Evolutionary conservation across 306 rosid genomes (phyloP), one percentile per base, ranked within the genome.

Genomic region (Myrica gale): DNA sequence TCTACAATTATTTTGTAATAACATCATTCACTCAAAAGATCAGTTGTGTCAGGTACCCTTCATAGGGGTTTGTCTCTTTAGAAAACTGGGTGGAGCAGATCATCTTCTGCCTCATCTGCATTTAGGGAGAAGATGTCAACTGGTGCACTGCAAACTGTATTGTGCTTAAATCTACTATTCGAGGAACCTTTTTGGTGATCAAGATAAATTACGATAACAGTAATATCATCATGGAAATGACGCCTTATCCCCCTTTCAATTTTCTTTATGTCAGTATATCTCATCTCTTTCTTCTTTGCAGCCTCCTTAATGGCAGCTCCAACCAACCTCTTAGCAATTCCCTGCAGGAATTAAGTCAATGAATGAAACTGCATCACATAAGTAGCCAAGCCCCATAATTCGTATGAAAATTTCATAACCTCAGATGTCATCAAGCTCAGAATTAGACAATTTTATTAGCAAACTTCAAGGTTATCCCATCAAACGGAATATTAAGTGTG

Each of bases 261-360:
- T 82, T 90, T 95, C 90, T 85, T 95, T 73, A 95, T 75, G 84
- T 95, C 99, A 60, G 74, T 76, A 43, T 95, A 95, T 84, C 96
- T 90, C 96, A 95, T 90, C 78, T 95, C 97, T 70, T 96, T 86
- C 81, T 95, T 95, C 83, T 82, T 92, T 15, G 99, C 99, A 46
- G 99, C 97, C 82, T 85, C 92, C 13, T 83, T 80, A 69, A 92
- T 87, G 69, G 97, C 99, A 53, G 97, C 89, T 74, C 91, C 88
- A 51, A 90, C 97, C 75, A 95, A 80, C 86, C 96, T 92, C 89
- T 84, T 95, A 45, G 97, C 99, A 73, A 95, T 90, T 68, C 99
- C 99, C 99, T 95, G 90, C 79, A 84, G 15, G 70, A 51, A 63
- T 42, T 72, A 80, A 55, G 75, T 41, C 72, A 69, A 69, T 79